Conservation (phyloP, 371 early-diverging fungal genomes). For the Nematocida ausubeli region DNA sequence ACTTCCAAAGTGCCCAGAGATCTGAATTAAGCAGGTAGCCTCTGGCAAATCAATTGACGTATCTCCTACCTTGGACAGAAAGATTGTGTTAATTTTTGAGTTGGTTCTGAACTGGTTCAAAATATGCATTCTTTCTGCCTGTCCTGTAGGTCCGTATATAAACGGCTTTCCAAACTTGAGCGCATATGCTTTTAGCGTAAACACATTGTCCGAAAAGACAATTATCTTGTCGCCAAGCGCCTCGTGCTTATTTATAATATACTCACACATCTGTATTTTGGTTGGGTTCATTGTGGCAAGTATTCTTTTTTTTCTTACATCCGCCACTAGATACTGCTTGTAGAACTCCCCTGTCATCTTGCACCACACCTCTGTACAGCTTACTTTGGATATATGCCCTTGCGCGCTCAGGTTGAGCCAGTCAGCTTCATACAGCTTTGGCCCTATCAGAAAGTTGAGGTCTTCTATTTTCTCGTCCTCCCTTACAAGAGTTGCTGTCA, state of each 20-base stretch:
- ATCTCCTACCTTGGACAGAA: constrained; percentile 96
- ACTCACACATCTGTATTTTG: constrained; percentile 94
- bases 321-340: constrained; percentile 76
- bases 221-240: constrained; percentile 94
- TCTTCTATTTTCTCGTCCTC: constrained; percentile 98
- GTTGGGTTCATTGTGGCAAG: constrained; percentile 94
- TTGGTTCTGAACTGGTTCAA: constrained; percentile 88
- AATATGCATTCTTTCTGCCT: constrained; percentile 86
- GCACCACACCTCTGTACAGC: constrained; percentile 98
- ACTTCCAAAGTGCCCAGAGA: constrained; percentile 95
- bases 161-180: constrained; percentile 79
- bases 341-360: constrained; percentile 95
- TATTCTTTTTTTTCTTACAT: constrained; percentile 72
- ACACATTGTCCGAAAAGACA: constrained; percentile 97
- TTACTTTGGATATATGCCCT: constrained; percentile 94
- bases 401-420: constrained; percentile 95
- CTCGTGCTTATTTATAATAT: constrained; percentile 87
- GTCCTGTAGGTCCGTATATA: constrained; percentile 90
- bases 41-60: constrained; percentile 98
- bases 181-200: constrained; percentile 89
- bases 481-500: constrained; percentile 95
- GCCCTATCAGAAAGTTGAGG: constrained; percentile 96
- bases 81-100: constrained; percentile 84
- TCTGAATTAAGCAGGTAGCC: constrained; percentile 94
- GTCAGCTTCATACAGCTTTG: constrained; percentile 98